Evolutionary conservation across 2,329 filamentous ascomycete species (phyloP).

Genomic region (Arachnopeziza araneosa): DNA sequence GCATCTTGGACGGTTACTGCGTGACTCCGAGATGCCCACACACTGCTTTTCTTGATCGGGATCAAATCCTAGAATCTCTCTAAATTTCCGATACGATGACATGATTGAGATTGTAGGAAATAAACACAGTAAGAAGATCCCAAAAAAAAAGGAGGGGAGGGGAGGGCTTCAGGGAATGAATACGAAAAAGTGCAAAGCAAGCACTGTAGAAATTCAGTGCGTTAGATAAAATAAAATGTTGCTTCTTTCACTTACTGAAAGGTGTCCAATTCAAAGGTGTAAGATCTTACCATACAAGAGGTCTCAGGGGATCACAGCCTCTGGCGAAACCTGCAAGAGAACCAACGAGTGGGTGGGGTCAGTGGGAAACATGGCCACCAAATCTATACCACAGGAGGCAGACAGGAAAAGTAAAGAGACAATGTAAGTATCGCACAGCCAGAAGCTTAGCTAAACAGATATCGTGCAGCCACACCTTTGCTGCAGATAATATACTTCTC

Average conservation of each 20-base stretch:
- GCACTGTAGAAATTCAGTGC: neutral
- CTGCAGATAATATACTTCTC: neutral
- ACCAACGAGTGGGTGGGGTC: neutral
- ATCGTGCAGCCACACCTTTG: neutral
- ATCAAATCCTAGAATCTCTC: conserved; percentile 5
- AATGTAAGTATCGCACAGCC: neutral
- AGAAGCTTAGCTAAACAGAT: neutral
- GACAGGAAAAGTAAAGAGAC: neutral
- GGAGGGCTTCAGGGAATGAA: too few species aligned
- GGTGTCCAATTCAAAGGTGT: neutral
- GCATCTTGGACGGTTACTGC: neutral
- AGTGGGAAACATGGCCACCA: neutral
- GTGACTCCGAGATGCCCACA: conserved; percentile 4
- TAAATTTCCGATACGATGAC: conserved; percentile 7
- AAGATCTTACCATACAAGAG: neutral
- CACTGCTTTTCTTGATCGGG: conserved; percentile 5
- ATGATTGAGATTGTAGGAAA: neutral
- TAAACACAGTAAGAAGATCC: neutral
- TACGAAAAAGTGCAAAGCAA: neutral
- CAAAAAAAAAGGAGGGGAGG: too few species aligned
- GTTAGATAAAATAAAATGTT: neutral
- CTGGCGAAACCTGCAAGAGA: neutral
- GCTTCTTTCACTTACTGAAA: too few species aligned
- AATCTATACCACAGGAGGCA: neutral
- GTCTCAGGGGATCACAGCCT: neutral